These are phyloP conservation scores for Trichoderma sp. DNA, from an alignment of 2,329 filamentous ascomycete species.

Conservation along the genomic window DNA sequence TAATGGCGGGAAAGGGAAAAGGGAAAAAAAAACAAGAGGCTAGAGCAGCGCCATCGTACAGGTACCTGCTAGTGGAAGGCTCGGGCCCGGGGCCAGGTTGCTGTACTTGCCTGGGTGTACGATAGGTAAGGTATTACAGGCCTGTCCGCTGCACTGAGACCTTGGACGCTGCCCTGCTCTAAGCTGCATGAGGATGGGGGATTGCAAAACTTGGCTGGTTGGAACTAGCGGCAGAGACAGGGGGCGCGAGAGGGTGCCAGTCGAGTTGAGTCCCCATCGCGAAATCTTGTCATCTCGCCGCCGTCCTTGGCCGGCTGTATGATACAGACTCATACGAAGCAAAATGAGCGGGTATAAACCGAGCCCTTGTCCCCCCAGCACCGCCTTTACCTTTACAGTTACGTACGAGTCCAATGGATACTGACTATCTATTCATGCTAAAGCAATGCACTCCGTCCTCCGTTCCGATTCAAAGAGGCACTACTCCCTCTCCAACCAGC, in stretches of 20 bases:
- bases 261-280: constrained; percentile 4
- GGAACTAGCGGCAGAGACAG: constrained; percentile 16
- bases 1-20: background rate
- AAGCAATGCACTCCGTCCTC: too few relatives aligned
- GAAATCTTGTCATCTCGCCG: constrained; percentile 20
- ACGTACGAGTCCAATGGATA: too few relatives aligned
- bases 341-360: too few relatives aligned
- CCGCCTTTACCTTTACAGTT: too few relatives aligned
- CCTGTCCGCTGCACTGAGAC: constrained; percentile 18
- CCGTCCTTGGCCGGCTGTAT: background rate
- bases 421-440: too few relatives aligned
- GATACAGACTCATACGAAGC: too few relatives aligned
- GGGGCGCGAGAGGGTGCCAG: constrained; percentile 1
- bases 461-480: too few relatives aligned
- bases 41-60: constrained; percentile 22
- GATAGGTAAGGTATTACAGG: too few relatives aligned
- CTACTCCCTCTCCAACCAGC: background rate
- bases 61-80: constrained; percentile 28
- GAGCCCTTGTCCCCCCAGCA: too few relatives aligned
- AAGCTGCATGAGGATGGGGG: constrained; percentile 16
- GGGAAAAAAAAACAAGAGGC: constrained; percentile 14
- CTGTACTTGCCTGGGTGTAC: constrained; percentile 1
- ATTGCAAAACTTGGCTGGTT: constrained; percentile 23
- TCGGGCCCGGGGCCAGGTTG: constrained; percentile 26
- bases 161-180: constrained; percentile 26